A percentile compares a stretch with the other conserved stretches of the same genome.
phyloP scores from a whole-genome alignment of 805 yeast species.

The Lipomyces spencermartinsiae region DNA sequence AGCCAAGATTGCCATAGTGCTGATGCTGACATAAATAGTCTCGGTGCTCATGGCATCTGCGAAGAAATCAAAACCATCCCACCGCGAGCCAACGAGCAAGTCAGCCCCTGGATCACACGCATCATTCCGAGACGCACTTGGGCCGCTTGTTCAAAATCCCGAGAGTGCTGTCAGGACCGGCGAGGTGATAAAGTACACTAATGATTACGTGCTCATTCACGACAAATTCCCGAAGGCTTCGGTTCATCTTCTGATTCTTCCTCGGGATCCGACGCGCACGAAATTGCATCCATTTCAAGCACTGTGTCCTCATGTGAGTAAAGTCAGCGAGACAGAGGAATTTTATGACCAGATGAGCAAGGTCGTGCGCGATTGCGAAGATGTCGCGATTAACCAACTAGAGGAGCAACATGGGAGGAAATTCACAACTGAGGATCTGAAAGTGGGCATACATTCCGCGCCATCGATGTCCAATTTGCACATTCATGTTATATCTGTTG shows the following conservation, averaged over 20 bases:
- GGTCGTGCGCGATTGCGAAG: conserved; percentile 51
- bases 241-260: conserved; percentile 67
- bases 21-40: not conserved
- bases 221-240: conserved; percentile 71
- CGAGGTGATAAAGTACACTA: conserved; percentile 56
- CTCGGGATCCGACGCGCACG: conserved; percentile 55
- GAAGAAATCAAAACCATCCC: conserved; percentile 5
- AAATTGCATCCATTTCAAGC: conserved; percentile 59
- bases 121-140: conserved; percentile 55
- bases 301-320: conserved; percentile 46
- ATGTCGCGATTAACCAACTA: conserved; percentile 39
- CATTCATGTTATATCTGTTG: conserved; percentile 73
- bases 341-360: conserved; percentile 44
- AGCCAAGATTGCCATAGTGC: not conserved
- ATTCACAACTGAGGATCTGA: conserved; percentile 45
- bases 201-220: conserved; percentile 59
- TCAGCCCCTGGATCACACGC: not conserved
- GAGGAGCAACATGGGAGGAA: conserved; percentile 32
- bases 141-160: conserved; percentile 57
- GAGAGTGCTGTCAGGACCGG: conserved; percentile 44
- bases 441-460: conserved; percentile 69
- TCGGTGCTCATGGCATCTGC: not conserved
- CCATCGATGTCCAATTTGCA: conserved; percentile 77
- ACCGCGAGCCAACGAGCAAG: not conserved
- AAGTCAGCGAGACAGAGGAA: conserved; percentile 21